Evolutionary conservation across 257 asterid genomes (phyloP), one percentile per base, ranked within the genome.

Genomic region (Primulina tabacum): DNA sequence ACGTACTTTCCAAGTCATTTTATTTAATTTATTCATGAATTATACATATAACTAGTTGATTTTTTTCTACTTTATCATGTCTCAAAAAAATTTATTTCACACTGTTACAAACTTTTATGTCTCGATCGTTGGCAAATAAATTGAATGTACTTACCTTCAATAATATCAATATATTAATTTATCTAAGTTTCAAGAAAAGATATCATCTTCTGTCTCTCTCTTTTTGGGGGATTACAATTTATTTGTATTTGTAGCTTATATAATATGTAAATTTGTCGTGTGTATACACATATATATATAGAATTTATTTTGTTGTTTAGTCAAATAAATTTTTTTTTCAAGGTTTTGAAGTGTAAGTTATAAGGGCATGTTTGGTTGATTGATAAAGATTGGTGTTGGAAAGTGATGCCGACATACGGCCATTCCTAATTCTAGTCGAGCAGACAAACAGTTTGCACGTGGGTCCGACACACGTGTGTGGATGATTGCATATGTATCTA

Each of bases 331-430:
- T 24, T 24, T 24, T 24, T 24, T 24, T 24, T 24, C 0, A 24
- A 24, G 65, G 57, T 29, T 70, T 70, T 29, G 61, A 43, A 67
- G 29, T 34, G 10, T 7, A 63, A 21, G 40, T n/a, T n/a, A n/a
- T 68, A 56, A 70, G 72, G 77, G 40, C 77, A 47, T 66, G 78
- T 78, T 74, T 72, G 73, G 70, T 69, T 74, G 75, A 63, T 47
- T 57, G 64, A 73, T 16, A 68, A 33, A 62, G 40, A 69, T 57
- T n/a, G 76, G 80, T 81, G 92, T 82, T 81, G 85, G 88, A 75
- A 82, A 75, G 78, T 82, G 95, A 88, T 76, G 84, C 67, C 56
- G 96, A 88, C 92, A 59, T 73, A 12, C 71, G 82, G 82, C 84
- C 74, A 64, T 16, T 5, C 11, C 50, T 53, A 26, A 2, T 62